A percentile compares a stretch with the other conserved stretches of the same genome.
Conservation (phyloP, 2,329 filamentous ascomycete species). For the Coniochaeta sp. region DNA sequence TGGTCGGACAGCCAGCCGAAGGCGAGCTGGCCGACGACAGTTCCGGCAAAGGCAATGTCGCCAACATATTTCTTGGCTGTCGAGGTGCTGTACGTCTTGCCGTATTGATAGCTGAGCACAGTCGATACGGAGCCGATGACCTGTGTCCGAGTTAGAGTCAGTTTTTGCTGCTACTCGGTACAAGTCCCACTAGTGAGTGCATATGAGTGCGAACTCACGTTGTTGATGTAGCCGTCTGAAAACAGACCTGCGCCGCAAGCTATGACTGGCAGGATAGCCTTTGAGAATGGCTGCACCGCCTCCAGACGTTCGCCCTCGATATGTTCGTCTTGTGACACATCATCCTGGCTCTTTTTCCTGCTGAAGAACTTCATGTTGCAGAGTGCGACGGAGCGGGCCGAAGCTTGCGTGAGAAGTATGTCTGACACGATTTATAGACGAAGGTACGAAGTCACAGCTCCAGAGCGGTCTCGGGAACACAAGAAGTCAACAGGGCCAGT, state of each 20-base stretch:
- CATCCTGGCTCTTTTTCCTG: neutral
- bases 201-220: constrained; percentile 45
- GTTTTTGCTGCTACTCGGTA: neutral
- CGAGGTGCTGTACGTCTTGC: constrained; percentile 59
- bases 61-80: constrained; percentile 66
- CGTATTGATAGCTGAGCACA: constrained; percentile 63
- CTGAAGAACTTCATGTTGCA: constrained; percentile 2
- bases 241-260: constrained; percentile 88
- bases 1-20: constrained; percentile 80
- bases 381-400: neutral
- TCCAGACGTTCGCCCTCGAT: neutral
- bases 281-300: constrained; percentile 9
- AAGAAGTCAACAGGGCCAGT: neutral
- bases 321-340: neutral
- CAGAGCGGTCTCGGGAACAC: neutral
- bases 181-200: neutral
- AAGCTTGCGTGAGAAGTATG: neutral
- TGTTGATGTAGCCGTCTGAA: constrained; percentile 88
- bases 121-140: constrained; percentile 86
- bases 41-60: constrained; percentile 80
- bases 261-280: constrained; percentile 57
- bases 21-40: constrained; percentile 71
- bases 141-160: constrained; percentile 26
- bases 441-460: neutral
- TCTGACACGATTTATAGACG: neutral